These are phyloP conservation scores for Cucurbitaria berberidis DNA, from an alignment of 2,329 filamentous ascomycete genomes.

Conservation along the genomic window DNA sequence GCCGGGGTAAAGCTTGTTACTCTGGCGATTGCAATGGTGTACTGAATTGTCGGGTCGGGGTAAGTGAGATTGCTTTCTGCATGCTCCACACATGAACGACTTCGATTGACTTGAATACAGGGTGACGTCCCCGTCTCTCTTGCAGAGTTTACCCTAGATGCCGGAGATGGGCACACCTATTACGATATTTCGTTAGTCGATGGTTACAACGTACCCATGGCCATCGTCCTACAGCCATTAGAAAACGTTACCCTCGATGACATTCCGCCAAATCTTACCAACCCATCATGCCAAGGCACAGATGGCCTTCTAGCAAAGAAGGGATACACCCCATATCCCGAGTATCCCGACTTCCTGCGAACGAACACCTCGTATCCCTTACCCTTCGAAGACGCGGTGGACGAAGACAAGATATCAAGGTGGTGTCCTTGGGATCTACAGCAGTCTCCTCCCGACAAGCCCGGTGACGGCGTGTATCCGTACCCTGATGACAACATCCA, in stretches of 20 bases:
- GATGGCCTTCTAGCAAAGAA: conserved; percentile 61
- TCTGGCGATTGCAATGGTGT: conserved; percentile 79
- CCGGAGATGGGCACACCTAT: conserved; percentile 72
- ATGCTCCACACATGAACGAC: neutral
- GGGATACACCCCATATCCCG: conserved; percentile 58
- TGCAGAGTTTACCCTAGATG: conserved; percentile 79
- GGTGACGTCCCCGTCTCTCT: conserved; percentile 76
- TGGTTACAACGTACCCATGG: conserved; percentile 80
- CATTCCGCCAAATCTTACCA: conserved; percentile 77
- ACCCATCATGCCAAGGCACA: conserved; percentile 77
- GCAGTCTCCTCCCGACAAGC: conserved; percentile 69
- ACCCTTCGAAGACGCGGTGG: conserved; percentile 68
- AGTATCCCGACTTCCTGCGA: conserved; percentile 60
- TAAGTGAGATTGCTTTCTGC: conserved; percentile 51
- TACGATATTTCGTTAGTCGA: conserved; percentile 87
- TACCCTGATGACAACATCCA: conserved; percentile 78
- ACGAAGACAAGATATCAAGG: conserved; percentile 61
- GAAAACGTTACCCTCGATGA: conserved; percentile 64
- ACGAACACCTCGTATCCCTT: conserved; percentile 71
- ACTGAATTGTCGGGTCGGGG: conserved; percentile 71
- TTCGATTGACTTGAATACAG: conserved; percentile 49
- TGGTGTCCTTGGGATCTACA: conserved; percentile 88
- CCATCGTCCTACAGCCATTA: conserved; percentile 59
- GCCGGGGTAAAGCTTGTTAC: conserved; percentile 64
- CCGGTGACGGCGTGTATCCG: conserved; percentile 77